Percentiles rank a stretch among this genome's conserved stretches.
Conservation (phyloP, 768 basidiomycete species). For the Nidularia pulvinata region DNA sequence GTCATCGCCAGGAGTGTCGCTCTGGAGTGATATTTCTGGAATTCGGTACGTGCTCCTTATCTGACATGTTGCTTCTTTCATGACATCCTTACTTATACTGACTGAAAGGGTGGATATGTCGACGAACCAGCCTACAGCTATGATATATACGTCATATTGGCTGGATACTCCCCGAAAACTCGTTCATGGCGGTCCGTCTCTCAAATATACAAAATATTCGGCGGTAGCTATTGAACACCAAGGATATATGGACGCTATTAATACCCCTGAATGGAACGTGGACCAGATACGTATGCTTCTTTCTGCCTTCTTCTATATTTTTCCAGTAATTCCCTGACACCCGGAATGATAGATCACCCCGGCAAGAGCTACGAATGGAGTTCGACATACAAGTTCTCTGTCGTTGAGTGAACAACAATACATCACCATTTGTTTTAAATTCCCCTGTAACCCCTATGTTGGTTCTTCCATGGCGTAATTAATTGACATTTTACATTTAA, state of each 20-base stretch:
- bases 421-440: not conserved
- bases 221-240: conserved; percentile 55
- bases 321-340: not conserved
- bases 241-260: conserved; percentile 53
- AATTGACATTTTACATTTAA: too few species aligned
- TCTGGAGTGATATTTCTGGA: conserved; percentile 49
- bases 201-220: conserved; percentile 36
- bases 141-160: conserved; percentile 47
- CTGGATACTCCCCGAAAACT: conserved; percentile 44
- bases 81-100: not conserved
- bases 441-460: too few species aligned
- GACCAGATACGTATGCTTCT: conserved; percentile 48
- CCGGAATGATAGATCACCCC: conserved; percentile 29
- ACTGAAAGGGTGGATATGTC: conserved; percentile 40
- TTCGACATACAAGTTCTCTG: conserved; percentile 47
- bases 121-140: conserved; percentile 49
- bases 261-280: conserved; percentile 52
- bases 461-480: too few species aligned
- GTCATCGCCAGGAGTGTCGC: conserved; percentile 25
- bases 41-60: conserved; percentile 31
- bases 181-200: conserved; percentile 43
- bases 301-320: not conserved
- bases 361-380: conserved; percentile 43
- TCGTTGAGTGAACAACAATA: conserved; percentile 2
- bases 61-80: not conserved